phyloP scores from a whole-genome alignment of 2,329 filamentous ascomycete genomes.

The Elsinoe ampelina region DNA sequence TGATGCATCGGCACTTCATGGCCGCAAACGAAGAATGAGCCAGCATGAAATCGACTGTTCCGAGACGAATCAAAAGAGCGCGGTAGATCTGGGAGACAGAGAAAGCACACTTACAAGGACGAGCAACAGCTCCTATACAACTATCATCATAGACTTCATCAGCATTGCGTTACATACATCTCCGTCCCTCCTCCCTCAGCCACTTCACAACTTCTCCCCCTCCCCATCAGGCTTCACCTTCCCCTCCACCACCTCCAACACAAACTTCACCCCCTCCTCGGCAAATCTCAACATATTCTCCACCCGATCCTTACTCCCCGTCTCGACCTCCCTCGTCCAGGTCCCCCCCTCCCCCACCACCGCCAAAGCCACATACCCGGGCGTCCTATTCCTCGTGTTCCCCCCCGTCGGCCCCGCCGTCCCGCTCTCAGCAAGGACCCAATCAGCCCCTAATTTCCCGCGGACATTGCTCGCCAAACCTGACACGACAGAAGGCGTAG shows the following conservation, averaged over 20 bases:
- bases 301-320: constrained; percentile 46
- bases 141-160: background rate
- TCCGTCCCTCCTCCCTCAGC: background rate
- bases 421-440: constrained; percentile 50
- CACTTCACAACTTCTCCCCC: background rate
- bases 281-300: constrained; percentile 57
- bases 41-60: too few species aligned
- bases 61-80: too few species aligned
- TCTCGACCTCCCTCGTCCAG: constrained; percentile 47
- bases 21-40: too few species aligned
- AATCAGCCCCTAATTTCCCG: constrained; percentile 47
- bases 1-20: background rate
- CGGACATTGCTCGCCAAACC: constrained; percentile 49
- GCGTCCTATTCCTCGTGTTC: constrained; percentile 46
- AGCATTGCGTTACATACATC: background rate
- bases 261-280: constrained; percentile 45
- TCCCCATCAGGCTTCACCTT: constrained; percentile 26
- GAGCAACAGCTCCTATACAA: background rate
- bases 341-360: constrained; percentile 45
- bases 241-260: constrained; percentile 47
- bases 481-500: constrained; percentile 48
- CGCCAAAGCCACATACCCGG: constrained; percentile 57
- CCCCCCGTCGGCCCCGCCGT: constrained; percentile 57
- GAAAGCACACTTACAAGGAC: background rate
- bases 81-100: background rate